These are phyloP conservation scores for Backusella morwellensis DNA, from an alignment of 192 early-diverging fungal species.

Conservation along the genomic window DNA sequence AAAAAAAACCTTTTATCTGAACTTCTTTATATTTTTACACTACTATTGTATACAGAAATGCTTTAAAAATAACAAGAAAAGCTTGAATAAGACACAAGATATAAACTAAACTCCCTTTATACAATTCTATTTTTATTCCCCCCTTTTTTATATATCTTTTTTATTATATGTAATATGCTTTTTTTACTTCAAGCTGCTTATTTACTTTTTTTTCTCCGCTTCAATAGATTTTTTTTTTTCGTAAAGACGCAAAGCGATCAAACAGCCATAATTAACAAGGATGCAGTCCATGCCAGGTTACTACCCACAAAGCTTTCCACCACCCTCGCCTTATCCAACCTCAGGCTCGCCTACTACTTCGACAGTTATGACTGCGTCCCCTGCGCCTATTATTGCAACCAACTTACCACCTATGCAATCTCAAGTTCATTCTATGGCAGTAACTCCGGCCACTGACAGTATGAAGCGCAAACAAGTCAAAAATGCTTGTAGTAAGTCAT, in stretches of 20 bases:
- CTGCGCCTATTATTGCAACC: background rate
- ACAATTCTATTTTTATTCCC: background rate
- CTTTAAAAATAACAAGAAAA: background rate
- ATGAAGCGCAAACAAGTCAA: constrained; percentile 29
- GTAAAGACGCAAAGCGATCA: background rate
- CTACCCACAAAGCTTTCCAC: constrained; percentile 8
- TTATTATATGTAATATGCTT: background rate
- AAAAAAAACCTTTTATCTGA: background rate
- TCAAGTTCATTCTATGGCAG: background rate
- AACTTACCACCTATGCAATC: constrained; percentile 9
- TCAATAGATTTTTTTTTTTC: background rate
- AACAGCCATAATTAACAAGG: background rate
- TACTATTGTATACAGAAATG: too few relatives aligned
- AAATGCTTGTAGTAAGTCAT: constrained; percentile 24
- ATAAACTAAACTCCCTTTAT: background rate
- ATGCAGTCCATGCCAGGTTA: constrained; percentile 6
- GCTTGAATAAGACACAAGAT: background rate
- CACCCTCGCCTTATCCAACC: constrained; percentile 6
- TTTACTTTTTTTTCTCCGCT: background rate
- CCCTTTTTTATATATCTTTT: background rate
- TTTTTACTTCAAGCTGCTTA: background rate
- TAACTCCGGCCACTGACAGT: background rate
- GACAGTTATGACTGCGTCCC: background rate
- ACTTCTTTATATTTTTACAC: background rate
- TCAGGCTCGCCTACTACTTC: constrained; percentile 10